Percentiles rank a stretch among this genome's conserved stretches.
phyloP scores from a whole-genome alignment of 164 flowering plant genomes.

The grape (Vitis vinifera) region ASM3070453v1 NC_081821.1:5357501-5358000 shows the following conservation, averaged over 20 bases:
- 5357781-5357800: neutral
- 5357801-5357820: neutral
- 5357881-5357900: slow-evolving; percentile 89
- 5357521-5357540: too few relatives aligned
- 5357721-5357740: neutral
- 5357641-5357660: too few relatives aligned
- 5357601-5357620: too few relatives aligned
- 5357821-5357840: slow-evolving; percentile 89
- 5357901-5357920: slow-evolving; percentile 89
- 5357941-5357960: slow-evolving; percentile 90
- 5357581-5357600: too few relatives aligned
- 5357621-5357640: too few relatives aligned
- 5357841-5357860: slow-evolving; percentile 76
- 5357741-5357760: neutral
- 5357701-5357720: too few relatives aligned
- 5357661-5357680: too few relatives aligned
- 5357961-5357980: slow-evolving; percentile 87
- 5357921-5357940: slow-evolving; percentile 87
- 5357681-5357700: too few relatives aligned
- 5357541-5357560: too few relatives aligned
- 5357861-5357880: slow-evolving; percentile 91
- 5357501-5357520: too few relatives aligned
- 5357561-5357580: too few relatives aligned
- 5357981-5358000: slow-evolving; percentile 76
- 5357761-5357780: neutral